Percentiles rank a stretch among this genome's conserved stretches.
Evolutionary conservation across 345 rosid species (phyloP).

Genomic region (Syzygium jambos): DNA sequence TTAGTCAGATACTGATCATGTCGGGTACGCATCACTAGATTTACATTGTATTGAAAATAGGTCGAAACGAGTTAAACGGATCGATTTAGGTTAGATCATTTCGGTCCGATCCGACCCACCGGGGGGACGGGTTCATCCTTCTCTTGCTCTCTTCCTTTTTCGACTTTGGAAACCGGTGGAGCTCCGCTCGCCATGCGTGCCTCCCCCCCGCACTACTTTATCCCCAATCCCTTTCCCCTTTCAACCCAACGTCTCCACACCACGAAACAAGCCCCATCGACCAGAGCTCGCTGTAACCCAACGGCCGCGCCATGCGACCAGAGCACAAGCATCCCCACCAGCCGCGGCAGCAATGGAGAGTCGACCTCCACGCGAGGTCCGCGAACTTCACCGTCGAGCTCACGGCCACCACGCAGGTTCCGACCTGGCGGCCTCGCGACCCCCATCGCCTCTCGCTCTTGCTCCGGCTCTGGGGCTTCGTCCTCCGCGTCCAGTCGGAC

Average conservation of each 20-base stretch:
- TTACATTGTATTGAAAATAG: no score
- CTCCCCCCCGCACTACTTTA: accelerated
- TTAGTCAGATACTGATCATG: no score
- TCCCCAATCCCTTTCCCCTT: not conserved
- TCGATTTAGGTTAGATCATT: no score
- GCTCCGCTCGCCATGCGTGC: no score
- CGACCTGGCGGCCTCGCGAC: not conserved
- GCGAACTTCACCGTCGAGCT: not conserved
- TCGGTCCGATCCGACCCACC: no score
- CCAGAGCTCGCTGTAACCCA: not conserved
- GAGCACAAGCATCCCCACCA: not conserved
- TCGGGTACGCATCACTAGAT: no score
- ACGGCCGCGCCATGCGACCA: not conserved
- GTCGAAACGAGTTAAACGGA: no score
- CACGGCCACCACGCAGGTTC: not conserved
- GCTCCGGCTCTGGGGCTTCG: not conserved
- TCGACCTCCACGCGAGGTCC: not conserved
- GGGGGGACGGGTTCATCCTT: no score
- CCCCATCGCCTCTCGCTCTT: not conserved
- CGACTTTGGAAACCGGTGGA: no score
- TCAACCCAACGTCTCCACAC: not conserved
- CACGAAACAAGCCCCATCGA: not conserved
- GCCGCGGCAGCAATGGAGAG: not conserved
- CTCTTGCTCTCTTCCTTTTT: no score
- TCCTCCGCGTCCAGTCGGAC: not conserved